Percentiles rank a stretch among this genome's conserved stretches.
Evolutionary conservation across 2,329 filamentous ascomycete species (phyloP).

Genomic region (Xylariaceae sp.): DNA sequence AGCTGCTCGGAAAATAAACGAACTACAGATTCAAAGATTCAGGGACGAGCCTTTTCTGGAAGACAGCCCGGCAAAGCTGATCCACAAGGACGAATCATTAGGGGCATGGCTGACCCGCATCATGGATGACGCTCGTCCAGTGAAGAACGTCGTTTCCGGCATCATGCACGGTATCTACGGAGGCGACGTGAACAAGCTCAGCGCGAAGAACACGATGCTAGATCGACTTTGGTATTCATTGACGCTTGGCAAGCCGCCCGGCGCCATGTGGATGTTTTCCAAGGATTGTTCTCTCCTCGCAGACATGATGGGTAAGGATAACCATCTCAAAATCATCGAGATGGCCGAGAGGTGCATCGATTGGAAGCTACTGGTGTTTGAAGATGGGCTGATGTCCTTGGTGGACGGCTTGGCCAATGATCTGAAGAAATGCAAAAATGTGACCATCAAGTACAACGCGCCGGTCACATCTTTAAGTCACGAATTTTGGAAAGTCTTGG

Average conservation of each 20-base stretch:
- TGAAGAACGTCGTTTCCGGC: conserved; percentile 72
- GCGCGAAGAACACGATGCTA: conserved; percentile 61
- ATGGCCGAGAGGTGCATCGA: conserved; percentile 25
- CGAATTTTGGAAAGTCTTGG: conserved; percentile 35
- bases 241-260: conserved; percentile 2
- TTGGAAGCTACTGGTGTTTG: conserved; percentile 43
- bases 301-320: conserved; percentile 21
- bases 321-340: conserved; percentile 8
- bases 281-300: conserved; percentile 16
- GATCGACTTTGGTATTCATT: conserved; percentile 42
- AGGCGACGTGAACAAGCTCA: conserved; percentile 79
- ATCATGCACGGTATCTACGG: conserved; percentile 86
- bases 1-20: conserved; percentile 2
- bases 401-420: conserved; percentile 47
- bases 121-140: conserved; percentile 47
- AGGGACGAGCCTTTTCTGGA: too few relatives aligned
- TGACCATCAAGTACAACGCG: conserved; percentile 50
- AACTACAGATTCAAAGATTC: too few relatives aligned
- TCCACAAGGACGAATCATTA: conserved; percentile 64
- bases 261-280: conserved; percentile 7
- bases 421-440: conserved; percentile 51
- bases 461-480: conserved; percentile 44
- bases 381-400: conserved; percentile 60
- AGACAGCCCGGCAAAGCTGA: neutral
- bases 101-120: conserved; percentile 58